Base-by-base conservation (phyloP, 805 yeast genomes). In the Cyberlindnera suaveolens region DNA sequence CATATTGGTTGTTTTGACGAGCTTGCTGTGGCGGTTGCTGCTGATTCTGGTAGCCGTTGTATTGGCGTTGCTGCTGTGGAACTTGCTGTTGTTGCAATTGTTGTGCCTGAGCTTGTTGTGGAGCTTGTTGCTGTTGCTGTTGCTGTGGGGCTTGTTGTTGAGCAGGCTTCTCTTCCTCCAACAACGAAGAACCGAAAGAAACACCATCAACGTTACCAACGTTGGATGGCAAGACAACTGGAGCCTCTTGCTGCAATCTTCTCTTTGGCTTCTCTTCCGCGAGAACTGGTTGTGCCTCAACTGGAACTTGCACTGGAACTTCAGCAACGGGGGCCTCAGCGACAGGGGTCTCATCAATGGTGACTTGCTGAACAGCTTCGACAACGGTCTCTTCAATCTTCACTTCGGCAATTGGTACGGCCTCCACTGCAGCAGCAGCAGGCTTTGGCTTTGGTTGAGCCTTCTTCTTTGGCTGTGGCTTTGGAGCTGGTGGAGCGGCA, bases 141-240 rank as follows among this genome's bases (percentile, higher is more conserved):
- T 43, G 53, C 41, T 40, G 49, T 23, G 39, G 50, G 16, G 40
- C 48, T 42, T 39, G 52, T 38, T 40, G 54, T 39, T 54, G 56
- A 34, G 55, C 47, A 47, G 56, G 48, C 49, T 55, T 60, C 34
- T 58, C 62, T 34, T 58, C 58, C 40, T 65, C 70, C 45, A 75
- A 64, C 20, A 74, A 63, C 51, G 78, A 65, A 11, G 82, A 75
- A 44, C 86, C 86, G 54, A 80, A 80, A 30, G 82, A 78, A 34
- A 80, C 79, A 49, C 80, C 82, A 26, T 75, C 74, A 51, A 65
- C 72, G 44, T 72, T 66, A 32, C 50, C 52, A 17, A 51, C 44
- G 48, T 58, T 61, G 32, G 73, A 66, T 49, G 85, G 85, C 58
- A 80, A 73, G 29, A 79, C 68, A 42, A 68, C 75, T 29, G 76